Conservation (phyloP, 1,284 basidiomycete genomes). For the Sutorius eximius region DNA sequence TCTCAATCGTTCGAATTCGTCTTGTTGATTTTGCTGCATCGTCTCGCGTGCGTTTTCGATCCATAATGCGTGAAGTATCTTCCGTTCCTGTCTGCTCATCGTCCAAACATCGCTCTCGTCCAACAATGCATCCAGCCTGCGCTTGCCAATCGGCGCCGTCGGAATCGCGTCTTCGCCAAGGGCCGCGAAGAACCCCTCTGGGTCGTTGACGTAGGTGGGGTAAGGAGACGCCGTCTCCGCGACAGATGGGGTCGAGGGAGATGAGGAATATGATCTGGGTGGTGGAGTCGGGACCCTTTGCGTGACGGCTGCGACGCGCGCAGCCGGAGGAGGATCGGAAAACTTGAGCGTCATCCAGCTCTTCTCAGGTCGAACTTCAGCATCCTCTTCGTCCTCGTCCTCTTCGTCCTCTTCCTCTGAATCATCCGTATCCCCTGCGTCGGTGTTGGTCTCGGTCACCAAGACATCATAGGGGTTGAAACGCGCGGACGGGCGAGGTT, state of each 20-base stretch:
- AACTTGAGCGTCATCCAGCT: constrained; percentile 28
- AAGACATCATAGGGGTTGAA: constrained; percentile 22
- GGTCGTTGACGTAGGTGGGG: constrained; percentile 16
- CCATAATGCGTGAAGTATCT: constrained; percentile 40
- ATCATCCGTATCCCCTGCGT: constrained; percentile 8
- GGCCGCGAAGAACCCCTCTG: constrained; percentile 36
- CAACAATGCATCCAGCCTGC: constrained; percentile 40
- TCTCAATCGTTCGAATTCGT: constrained; percentile 40
- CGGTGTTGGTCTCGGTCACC: not conserved
- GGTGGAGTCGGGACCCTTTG: not conserved
- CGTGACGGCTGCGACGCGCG: constrained; percentile 6
- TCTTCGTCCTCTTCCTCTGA: constrained; percentile 9
- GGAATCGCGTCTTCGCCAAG: constrained; percentile 37
- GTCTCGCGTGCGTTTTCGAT: constrained; percentile 26
- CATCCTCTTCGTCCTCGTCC: constrained; percentile 11
- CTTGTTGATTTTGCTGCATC: constrained; percentile 36
- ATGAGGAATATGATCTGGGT: not conserved
- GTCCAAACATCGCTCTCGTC: constrained; percentile 42
- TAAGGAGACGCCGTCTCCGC: not conserved
- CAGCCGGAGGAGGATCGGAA: not conserved
- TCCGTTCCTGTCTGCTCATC: constrained; percentile 44
- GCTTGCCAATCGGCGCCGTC: constrained; percentile 34
- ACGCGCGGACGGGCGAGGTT: constrained; percentile 3
- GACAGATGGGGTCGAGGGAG: not conserved
- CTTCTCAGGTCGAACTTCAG: constrained; percentile 28